Percentiles rank a stretch among this genome's conserved stretches.
These are phyloP conservation scores for Sarcomyxa edulis DNA, from an alignment of 768 basidiomycete genomes.

Conservation along the genomic window DNA sequence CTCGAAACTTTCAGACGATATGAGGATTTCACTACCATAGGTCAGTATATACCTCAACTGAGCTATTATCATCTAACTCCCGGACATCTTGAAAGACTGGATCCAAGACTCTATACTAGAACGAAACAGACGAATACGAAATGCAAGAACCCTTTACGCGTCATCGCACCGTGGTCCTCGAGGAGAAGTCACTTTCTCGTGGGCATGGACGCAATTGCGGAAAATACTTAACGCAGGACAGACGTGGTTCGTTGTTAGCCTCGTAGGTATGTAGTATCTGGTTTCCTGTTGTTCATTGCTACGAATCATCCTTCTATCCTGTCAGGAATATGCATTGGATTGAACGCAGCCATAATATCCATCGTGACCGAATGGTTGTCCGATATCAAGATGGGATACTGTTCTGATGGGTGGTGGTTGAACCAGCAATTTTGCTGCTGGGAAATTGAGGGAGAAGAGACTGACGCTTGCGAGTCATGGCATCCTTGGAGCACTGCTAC, in stretches of 20 bases:
- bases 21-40: slow-evolving; percentile 94
- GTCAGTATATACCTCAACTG: slow-evolving; percentile 28
- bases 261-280: slow-evolving; percentile 66
- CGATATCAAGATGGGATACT: slow-evolving; percentile 97
- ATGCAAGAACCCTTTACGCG: slow-evolving; percentile 40
- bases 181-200: slow-evolving; percentile 45
- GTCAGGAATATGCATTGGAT: slow-evolving; percentile 82
- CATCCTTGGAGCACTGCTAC: slow-evolving; percentile 77
- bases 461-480: slow-evolving; percentile 88
- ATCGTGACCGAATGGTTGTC: slow-evolving; percentile 97
- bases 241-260: slow-evolving; percentile 87
- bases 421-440: slow-evolving; percentile 98
- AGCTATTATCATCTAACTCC: background rate
- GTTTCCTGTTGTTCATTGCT: slow-evolving; percentile 1
- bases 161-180: slow-evolving; percentile 37
- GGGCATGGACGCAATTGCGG: slow-evolving; percentile 59
- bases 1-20: slow-evolving; percentile 56
- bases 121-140: slow-evolving; percentile 69
- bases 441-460: slow-evolving; percentile 83
- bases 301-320: slow-evolving; percentile 5
- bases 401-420: slow-evolving; percentile 96
- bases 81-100: slow-evolving; percentile 63
- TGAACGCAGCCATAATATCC: slow-evolving; percentile 92
- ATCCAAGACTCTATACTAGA: slow-evolving; percentile 93
- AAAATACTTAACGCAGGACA: slow-evolving; percentile 67